Conservation (phyloP, 2,329 filamentous ascomycete species). For the Stagonosporopsis chrysanthemi region DNA sequence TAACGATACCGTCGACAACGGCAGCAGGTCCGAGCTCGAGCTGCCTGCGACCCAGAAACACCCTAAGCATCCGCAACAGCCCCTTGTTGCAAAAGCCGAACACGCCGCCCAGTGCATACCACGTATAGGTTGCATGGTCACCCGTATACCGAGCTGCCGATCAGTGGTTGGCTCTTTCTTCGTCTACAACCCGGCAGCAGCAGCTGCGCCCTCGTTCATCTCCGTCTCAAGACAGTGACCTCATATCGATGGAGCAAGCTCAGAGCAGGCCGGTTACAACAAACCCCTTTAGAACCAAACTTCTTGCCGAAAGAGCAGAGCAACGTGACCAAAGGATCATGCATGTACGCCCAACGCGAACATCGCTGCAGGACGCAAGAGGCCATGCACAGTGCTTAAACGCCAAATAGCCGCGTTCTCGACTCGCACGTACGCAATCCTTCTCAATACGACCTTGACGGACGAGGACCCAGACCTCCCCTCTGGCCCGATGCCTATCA, state of each 20-base stretch:
- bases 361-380: background rate
- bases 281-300: background rate
- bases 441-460: background rate
- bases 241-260: background rate
- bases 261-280: background rate
- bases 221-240: background rate
- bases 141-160: constrained; percentile 3
- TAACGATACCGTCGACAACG: background rate
- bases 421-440: constrained; percentile 1
- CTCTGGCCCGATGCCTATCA: background rate
- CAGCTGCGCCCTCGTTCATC: constrained; percentile 4
- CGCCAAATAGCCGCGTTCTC: constrained; percentile 1
- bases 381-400: constrained; percentile 1
- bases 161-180: background rate
- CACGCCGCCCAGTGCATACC: background rate
- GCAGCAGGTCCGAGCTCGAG: background rate
- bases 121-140: constrained; percentile 1
- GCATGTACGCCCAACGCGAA: constrained; percentile 23
- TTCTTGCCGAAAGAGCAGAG: background rate
- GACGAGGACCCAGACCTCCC: background rate
- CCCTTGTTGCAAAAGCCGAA: background rate
- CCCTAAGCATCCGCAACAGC: background rate
- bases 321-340: constrained; percentile 25
- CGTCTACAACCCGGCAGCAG: background rate
- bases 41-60: background rate